Evolutionary conservation across 768 basidiomycete species (phyloP).

Genomic region (Podaxis sp.): DNA sequence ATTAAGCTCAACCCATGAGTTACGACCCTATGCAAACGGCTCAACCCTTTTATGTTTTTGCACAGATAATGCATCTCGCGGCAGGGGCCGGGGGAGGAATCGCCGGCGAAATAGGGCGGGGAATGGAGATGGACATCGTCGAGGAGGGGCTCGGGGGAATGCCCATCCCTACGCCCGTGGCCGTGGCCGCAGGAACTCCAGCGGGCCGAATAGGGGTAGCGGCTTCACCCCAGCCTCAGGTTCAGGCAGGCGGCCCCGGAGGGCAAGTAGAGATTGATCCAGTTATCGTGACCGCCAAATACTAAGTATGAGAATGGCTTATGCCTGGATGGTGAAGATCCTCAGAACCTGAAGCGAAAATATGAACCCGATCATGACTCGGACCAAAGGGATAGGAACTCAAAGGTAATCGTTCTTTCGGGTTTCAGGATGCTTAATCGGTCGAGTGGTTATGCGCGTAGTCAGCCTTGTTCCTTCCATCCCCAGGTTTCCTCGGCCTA

Average conservation of each 20-base stretch:
- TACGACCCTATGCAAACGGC: background rate
- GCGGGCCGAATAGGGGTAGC: background rate
- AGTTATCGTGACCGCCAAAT: background rate
- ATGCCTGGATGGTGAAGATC: background rate
- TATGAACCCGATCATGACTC: background rate
- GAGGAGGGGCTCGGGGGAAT: too few relatives aligned
- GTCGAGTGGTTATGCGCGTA: too few relatives aligned
- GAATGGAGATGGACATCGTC: background rate
- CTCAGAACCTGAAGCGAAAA: background rate
- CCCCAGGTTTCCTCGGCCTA: background rate
- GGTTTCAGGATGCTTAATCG: too few relatives aligned
- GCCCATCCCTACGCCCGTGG: background rate
- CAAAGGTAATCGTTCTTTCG: background rate
- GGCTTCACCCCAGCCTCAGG: background rate
- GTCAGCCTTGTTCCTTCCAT: too few relatives aligned
- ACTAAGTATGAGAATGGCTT: background rate
- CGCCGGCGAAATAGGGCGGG: background rate
- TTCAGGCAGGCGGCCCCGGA: background rate
- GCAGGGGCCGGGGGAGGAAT: background rate
- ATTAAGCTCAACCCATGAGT: background rate
- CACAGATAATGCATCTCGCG: background rate
- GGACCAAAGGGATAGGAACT: background rate
- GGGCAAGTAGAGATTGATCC: background rate
- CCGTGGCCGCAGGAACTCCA: background rate
- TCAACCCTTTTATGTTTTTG: slow-evolving; percentile 1